Evolutionary conservation across 805 yeast species (phyloP), one percentile per base, ranked within the genome.

Genomic region (Candida wancherniae): DNA sequence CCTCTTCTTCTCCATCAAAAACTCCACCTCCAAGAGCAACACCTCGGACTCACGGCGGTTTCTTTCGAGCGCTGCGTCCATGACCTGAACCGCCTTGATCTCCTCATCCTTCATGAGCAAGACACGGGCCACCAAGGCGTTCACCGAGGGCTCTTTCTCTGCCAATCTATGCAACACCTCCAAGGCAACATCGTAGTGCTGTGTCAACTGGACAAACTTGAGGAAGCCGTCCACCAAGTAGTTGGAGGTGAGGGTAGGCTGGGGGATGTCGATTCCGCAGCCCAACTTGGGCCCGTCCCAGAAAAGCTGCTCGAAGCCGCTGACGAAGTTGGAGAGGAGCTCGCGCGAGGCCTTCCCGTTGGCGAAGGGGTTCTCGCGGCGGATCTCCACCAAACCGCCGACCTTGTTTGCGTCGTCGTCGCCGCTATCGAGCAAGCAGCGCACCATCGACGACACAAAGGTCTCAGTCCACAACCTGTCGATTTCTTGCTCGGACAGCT

Each of bases 351-450:
- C 57, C 18, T 62, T 68, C 7, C 63, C 60, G 19, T 58, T 60
- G 16, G 67, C 51, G 38, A 92, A 72, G 4, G 97, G 97, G 47
- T 86, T 82, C 34, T 85, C 67, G 37, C 81, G 77, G 43, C 95
- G 73, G 22, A 92, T 81, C 51, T 88, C 95, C 7, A 87, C 94
- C 34, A 92, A 48, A 63, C 82, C 61, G 58, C 80, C 56, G 9
- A 54, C 56, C 32, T 61, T 61, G 38, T 63, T 62, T 24, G 53
- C 54, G 33, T 83, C 90, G 30, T 86, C 95, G 30, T 84, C 86
- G 42, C 75, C 84, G 5, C 61, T 55, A 16, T 75, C 75, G 34
- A 86, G 60, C 24, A 92, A 56, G 6, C 88, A 63, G 47, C 98
- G 72, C 15, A 86, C 77, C 40, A 87, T 70, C 2, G 87, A 80